A percentile compares a stretch with the other conserved stretches of the same genome.
phyloP scores from a whole-genome alignment of 2,329 filamentous ascomycete species.

The Teratosphaeria gauchensis region DNA sequence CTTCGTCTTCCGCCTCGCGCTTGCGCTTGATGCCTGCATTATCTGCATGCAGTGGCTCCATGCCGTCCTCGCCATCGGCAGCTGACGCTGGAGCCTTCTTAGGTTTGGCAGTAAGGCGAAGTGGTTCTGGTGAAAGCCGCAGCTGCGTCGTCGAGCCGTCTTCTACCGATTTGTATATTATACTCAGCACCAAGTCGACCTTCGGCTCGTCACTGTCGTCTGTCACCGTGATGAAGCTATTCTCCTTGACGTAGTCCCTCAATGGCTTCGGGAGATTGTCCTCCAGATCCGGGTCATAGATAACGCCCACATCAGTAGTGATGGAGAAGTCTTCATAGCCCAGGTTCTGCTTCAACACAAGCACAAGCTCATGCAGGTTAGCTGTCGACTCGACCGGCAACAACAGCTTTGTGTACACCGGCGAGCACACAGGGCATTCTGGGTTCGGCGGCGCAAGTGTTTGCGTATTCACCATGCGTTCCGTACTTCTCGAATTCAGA shows the following conservation, averaged over 20 bases:
- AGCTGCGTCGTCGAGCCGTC: not conserved
- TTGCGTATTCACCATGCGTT: constrained; percentile 50
- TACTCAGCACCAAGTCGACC: constrained; percentile 64
- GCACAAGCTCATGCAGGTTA: constrained; percentile 63
- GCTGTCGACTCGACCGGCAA: constrained; percentile 47
- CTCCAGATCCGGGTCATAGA: constrained; percentile 84
- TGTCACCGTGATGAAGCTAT: constrained; percentile 72
- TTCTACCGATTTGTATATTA: not conserved
- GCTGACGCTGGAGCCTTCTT: constrained; percentile 10
- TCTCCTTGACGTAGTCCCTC: constrained; percentile 57
- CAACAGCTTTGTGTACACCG: constrained; percentile 18
- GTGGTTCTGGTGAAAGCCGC: constrained; percentile 8
- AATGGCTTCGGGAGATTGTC: constrained; percentile 77
- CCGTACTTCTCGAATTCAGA: constrained; percentile 55
- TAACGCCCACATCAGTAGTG: constrained; percentile 61
- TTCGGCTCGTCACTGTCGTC: constrained; percentile 72
- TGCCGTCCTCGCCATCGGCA: constrained; percentile 6
- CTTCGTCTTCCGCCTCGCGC: constrained; percentile 18
- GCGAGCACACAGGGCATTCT: constrained; percentile 66
- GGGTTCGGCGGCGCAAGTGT: constrained; percentile 58
- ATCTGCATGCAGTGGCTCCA: not conserved
- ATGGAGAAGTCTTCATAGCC: constrained; percentile 73
- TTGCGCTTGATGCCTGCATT: constrained; percentile 18
- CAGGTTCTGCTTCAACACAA: constrained; percentile 61
- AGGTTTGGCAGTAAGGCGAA: constrained; percentile 13